Percentiles rank a stretch among this genome's conserved stretches.
Evolutionary conservation across 306 rosid genomes (phyloP).

Genomic region (Quercus agrifolia): DNA sequence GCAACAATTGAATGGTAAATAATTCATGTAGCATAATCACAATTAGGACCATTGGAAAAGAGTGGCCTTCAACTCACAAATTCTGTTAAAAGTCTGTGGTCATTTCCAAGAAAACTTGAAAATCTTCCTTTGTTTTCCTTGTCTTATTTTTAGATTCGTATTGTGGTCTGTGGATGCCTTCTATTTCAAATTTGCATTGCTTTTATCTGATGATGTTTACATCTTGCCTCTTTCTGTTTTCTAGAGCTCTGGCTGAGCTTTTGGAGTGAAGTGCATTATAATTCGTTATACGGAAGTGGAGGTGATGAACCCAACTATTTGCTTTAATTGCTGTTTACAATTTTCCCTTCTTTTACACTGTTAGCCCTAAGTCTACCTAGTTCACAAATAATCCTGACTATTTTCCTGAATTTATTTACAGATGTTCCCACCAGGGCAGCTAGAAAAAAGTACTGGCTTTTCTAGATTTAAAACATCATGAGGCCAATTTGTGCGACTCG

Average conservation of each 20-base stretch:
- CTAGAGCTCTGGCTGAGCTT: constrained; percentile 96
- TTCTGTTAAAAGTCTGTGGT: no score
- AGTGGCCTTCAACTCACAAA: no score
- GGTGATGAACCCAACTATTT: constrained; percentile 42
- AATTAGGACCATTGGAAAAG: no score
- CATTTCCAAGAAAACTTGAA: no score
- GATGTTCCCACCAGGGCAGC: constrained; percentile 80
- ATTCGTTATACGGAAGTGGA: constrained; percentile 69
- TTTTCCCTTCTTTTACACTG: not conserved
- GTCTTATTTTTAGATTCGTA: not conserved
- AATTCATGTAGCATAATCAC: no score
- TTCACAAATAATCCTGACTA: constrained; percentile 9
- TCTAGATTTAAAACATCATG: constrained; percentile 40
- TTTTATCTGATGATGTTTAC: not conserved
- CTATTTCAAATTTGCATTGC: constrained; percentile 1
- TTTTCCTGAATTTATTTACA: constrained; percentile 31
- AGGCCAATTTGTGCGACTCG: not conserved
- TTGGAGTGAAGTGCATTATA: constrained; percentile 99
- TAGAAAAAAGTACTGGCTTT: constrained; percentile 82
- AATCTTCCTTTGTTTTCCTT: not conserved
- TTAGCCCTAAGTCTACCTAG: not conserved
- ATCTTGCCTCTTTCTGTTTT: not conserved
- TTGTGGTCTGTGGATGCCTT: not conserved
- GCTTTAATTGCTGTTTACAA: not conserved
- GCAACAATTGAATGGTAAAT: no score